phyloP scores from a whole-genome alignment of 1,284 basidiomycete species.

The Moesziomyces sp. region DNA sequence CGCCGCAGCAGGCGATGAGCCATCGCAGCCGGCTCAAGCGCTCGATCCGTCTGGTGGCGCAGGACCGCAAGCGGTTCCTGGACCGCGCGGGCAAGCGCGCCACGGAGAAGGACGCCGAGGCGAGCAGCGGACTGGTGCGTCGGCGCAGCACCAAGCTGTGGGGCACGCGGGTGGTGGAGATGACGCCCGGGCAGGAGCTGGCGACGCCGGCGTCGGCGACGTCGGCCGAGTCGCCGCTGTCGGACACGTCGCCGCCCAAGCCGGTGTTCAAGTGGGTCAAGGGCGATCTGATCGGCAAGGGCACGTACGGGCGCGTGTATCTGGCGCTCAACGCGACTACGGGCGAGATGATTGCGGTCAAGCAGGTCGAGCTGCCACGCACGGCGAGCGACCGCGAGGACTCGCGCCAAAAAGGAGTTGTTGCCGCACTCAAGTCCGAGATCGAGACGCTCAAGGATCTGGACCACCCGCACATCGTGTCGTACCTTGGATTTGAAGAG shows the following conservation, averaged over 20 bases:
- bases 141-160: conserved; percentile 94
- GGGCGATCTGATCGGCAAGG: conserved; percentile 95
- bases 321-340: conserved; percentile 97
- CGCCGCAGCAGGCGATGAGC: conserved; percentile 19
- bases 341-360: conserved; percentile 99
- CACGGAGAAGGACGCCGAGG: conserved; percentile 67
- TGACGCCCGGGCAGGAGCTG: conserved; percentile 76
- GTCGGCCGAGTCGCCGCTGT: conserved; percentile 62
- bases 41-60: conserved; percentile 90
- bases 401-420: conserved; percentile 82
- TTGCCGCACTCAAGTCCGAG: conserved; percentile 91
- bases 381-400: conserved; percentile 91
- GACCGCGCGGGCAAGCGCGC: conserved; percentile 66
- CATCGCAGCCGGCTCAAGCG: conserved; percentile 73
- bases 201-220: conserved; percentile 51
- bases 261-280: conserved; percentile 96
- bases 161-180: conserved; percentile 92
- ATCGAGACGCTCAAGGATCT: conserved; percentile 92
- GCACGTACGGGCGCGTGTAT: conserved; percentile 95
- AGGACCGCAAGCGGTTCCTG: conserved; percentile 70
- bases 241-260: conserved; percentile 46
- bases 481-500: conserved; percentile 91
- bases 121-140: conserved; percentile 73
- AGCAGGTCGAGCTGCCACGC: conserved; percentile 94
- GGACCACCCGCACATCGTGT: conserved; percentile 96